These are phyloP conservation scores for Escovopsis sp. DNA, from an alignment of 2,329 filamentous ascomycete genomes.

Conservation along the genomic window DNA sequence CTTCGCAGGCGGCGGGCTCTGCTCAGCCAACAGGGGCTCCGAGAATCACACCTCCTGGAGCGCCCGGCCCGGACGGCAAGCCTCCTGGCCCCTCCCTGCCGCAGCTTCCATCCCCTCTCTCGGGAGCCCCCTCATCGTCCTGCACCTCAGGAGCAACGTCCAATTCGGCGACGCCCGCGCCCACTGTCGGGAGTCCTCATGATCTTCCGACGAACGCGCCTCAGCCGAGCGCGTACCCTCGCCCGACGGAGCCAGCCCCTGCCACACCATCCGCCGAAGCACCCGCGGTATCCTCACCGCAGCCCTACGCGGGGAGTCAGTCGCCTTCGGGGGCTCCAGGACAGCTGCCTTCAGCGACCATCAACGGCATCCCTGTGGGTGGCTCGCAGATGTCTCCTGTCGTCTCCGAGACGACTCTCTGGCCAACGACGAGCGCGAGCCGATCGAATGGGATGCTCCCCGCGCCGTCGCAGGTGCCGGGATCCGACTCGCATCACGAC, in stretches of 20 bases:
- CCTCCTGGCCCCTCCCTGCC: conserved; percentile 1
- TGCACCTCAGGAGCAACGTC: conserved; percentile 1
- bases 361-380: conserved; percentile 5
- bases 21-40: conserved; percentile 1
- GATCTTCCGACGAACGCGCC: conserved; percentile 4
- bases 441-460: conserved; percentile 9
- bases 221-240: conserved; percentile 6
- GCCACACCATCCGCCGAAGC: neutral
- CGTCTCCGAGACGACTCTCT: conserved; percentile 11
- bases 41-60: conserved; percentile 5
- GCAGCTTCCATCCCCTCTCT: neutral
- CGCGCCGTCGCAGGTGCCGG: conserved; percentile 13
- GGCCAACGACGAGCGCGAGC: conserved; percentile 9
- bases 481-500: conserved; percentile 13
- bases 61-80: conserved; percentile 6
- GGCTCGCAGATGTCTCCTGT: conserved; percentile 4
- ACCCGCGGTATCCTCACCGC: conserved; percentile 1
- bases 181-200: conserved; percentile 2
- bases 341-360: conserved; percentile 1
- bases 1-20: neutral
- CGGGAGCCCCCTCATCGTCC: conserved; percentile 3
- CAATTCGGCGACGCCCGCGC: neutral
- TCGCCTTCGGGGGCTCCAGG: neutral
- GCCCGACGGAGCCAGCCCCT: conserved; percentile 3
- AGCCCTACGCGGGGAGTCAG: too few species aligned